Base-by-base conservation (phyloP, 352 stramenopile species). In the Aphanomyces invadans region DNA sequence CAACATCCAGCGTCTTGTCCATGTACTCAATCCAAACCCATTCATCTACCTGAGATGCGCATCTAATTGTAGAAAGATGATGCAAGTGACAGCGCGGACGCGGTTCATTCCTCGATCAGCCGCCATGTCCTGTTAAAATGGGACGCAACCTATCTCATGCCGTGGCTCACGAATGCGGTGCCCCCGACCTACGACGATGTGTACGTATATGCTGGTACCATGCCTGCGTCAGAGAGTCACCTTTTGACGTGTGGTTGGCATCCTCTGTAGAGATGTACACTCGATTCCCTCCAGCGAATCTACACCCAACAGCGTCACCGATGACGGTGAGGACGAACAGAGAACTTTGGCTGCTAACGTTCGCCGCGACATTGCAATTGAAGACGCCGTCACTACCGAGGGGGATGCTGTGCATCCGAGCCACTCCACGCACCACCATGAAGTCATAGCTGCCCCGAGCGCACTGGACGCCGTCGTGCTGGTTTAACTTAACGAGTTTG, bases 1-100 rank as follows among this genome's bases (percentile, higher is more conserved):
- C 10, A 55, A 73, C 9, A 86, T 90, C 62, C 25, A 64, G 52
- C 38, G 55, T 11, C 15, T 21, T 21, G 19, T 23, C 1, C 4
- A 38, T 1, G 67, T 73, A 53, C 38, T 45, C 9, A 17, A 45
- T 54, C 17, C 46, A 10, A 21, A 28, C 28, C 0, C 46, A 29
- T 54, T 1, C 46, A n/a, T n/a, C n/a, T n/a, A n/a, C 25, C 46
- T 2, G 23, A 7, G 12, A 15, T 54, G 46, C 21, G 17, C 17
- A 54, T 21, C 19, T 7, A 1, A 17, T 21, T 54, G 25, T 57
- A 57, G 49, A 57, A 57, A 32, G 49, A 57, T 38, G 49, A 32
- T 52, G 44, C 10, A 19, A 26, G 21, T 11, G 49, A 57, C 1
- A 26, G 36, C 10, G 19, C 49, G n/a, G n/a, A n/a, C 5, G 49